phyloP scores from a whole-genome alignment of 106 monocot genomes.

The Apostasia ramifera region DNA sequence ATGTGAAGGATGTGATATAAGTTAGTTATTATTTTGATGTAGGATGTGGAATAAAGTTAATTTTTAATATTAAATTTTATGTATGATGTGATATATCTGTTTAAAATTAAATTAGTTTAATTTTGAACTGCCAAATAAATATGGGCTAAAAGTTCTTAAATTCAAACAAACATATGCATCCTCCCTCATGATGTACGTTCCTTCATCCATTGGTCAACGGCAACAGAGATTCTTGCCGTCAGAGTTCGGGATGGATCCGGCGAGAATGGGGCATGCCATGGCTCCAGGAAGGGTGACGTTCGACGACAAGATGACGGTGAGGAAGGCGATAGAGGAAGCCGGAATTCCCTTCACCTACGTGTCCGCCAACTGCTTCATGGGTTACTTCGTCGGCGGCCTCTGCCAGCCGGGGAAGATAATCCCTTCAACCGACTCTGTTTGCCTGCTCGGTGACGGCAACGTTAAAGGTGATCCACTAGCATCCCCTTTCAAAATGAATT shows the following conservation, averaged over 20 bases:
- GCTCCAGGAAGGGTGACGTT: constrained; percentile 24
- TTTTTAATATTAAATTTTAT: too few relatives aligned
- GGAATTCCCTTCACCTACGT: constrained; percentile 34
- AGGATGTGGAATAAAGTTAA: too few relatives aligned
- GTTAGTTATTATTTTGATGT: too few relatives aligned
- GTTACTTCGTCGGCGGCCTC: constrained; percentile 35
- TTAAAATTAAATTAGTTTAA: too few relatives aligned
- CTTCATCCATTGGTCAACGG: too few relatives aligned
- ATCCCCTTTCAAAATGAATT: too few relatives aligned
- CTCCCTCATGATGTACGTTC: neutral
- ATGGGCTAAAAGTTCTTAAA: neutral
- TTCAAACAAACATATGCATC: neutral
- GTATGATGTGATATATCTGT: too few relatives aligned
- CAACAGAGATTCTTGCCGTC: constrained; percentile 35
- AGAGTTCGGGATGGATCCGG: constrained; percentile 39
- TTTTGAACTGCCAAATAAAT: too few relatives aligned
- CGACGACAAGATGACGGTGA: constrained; percentile 38
- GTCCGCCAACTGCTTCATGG: constrained; percentile 31
- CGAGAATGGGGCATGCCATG: constrained; percentile 24
- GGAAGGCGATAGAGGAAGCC: constrained; percentile 29
- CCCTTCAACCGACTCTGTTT: constrained; percentile 21
- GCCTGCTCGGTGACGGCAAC: constrained; percentile 18
- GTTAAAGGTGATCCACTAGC: constrained; percentile 15
- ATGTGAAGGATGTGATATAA: too few relatives aligned
- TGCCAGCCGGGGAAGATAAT: constrained; percentile 18